Evolutionary conservation across 2,329 filamentous ascomycete genomes (phyloP), one percentile per base, ranked within the genome.

Genomic region (Talaromyces atroroseus): DNA sequence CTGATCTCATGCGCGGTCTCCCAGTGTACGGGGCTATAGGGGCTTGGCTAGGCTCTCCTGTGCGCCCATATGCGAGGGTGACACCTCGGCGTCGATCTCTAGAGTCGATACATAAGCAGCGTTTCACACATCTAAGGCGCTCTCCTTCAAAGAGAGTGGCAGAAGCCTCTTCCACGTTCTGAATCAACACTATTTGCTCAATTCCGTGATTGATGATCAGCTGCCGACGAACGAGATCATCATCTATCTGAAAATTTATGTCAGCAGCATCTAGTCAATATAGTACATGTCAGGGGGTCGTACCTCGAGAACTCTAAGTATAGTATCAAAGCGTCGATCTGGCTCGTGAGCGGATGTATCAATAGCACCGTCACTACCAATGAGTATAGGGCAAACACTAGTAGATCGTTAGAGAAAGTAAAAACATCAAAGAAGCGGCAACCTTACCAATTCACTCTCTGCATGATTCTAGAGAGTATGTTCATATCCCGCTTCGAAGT

Each of bases 111-210:
- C 71, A 74, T 56, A 67, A 83, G 63, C 89, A 92, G 56, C 84
- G 82, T 53, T 78, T 82, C 11, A 92, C 89, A 61, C 96, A 92
- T 14, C 73, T 78, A 1, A 86, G 84, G n/a, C 76, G 76, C 42
- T 74, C 74, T 21, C 77, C 78, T 53, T 80, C 78, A 59, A 87
- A 83, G 81, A 96, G 89, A 47, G 89, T 81, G 3, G 78, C 74
- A 45, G 86, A 78, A 1, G 87, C 94, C 56, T 89, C 81, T 1
- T 78, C 71, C 26, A 88, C 78, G 29, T 86, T 78, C 55, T 85
- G 78, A 54, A 96, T 84, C 0, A 99, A 78, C 5, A 96, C 82
- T 7, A 87, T 84, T 69, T 96, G 92, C 60, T 99, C 94, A 52
- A 96, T 90, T 6, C 76, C 74, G 63, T 90, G 82, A 60, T 86